A percentile compares a stretch with the other conserved stretches of the same genome.
phyloP scores from a whole-genome alignment of 2,329 filamentous ascomycete genomes.

The Microcera coccophila region DNA sequence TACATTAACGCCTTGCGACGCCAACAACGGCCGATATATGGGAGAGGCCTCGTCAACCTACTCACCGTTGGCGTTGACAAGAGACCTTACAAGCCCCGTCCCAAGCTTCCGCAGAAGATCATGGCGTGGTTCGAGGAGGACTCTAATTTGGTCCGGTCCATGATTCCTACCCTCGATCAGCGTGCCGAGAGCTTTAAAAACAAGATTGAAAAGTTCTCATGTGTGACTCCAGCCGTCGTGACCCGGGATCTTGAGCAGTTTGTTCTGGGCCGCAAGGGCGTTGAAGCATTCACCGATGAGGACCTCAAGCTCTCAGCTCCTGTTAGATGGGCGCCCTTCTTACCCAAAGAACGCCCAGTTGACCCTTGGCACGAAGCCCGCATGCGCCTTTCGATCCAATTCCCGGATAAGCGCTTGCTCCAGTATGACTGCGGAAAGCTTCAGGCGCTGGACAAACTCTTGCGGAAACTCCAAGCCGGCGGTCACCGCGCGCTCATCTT shows the following conservation, averaged over 20 bases:
- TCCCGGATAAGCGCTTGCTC: slow-evolving; percentile 91
- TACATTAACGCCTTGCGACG: slow-evolving; percentile 78
- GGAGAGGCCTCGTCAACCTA: slow-evolving; percentile 70
- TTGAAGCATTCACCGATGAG: slow-evolving; percentile 53
- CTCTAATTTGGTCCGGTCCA: slow-evolving; percentile 57
- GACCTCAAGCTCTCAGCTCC: slow-evolving; percentile 57
- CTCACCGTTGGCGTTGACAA: slow-evolving; percentile 61
- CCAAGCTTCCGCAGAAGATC: slow-evolving; percentile 57
- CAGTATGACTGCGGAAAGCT: slow-evolving; percentile 98
- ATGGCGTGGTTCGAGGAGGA: slow-evolving; percentile 73
- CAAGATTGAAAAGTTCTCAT: slow-evolving; percentile 82
- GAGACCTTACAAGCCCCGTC: slow-evolving; percentile 56
- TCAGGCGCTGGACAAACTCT: slow-evolving; percentile 79
- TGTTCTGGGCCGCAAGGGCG: slow-evolving; percentile 58
- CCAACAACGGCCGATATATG: slow-evolving; percentile 77
- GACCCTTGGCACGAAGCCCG: slow-evolving; percentile 94
- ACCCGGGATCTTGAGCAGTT: slow-evolving; percentile 71
- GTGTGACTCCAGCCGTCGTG: slow-evolving; percentile 84
- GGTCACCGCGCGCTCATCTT: slow-evolving; percentile 96
- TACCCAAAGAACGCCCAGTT: slow-evolving; percentile 51
- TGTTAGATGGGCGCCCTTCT: slow-evolving; percentile 53
- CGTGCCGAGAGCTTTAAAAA: slow-evolving; percentile 70
- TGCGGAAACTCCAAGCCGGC: slow-evolving; percentile 81
- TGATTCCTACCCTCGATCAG: slow-evolving; percentile 71
- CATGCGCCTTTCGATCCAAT: slow-evolving; percentile 90